phyloP scores from a whole-genome alignment of 495 filamentous ascomycete genomes.

The Penicillium ucsense region DNA sequence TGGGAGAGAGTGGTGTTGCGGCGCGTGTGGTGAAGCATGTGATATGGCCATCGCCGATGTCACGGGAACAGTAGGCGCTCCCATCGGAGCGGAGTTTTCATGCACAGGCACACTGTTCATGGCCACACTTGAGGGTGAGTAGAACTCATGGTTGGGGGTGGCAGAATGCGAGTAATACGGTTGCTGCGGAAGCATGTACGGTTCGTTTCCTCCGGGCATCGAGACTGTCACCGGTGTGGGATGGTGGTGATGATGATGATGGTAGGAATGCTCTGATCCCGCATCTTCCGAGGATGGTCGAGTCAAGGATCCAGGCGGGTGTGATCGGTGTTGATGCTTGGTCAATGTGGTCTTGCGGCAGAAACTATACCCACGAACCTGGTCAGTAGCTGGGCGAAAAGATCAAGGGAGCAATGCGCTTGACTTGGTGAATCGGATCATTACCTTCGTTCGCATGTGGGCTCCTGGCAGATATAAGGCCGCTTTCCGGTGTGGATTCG shows the following conservation, averaged over 20 bases:
- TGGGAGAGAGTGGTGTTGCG: slow-evolving; percentile 16
- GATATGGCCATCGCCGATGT: slow-evolving; percentile 24
- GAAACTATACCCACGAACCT: slow-evolving; percentile 44
- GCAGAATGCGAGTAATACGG: slow-evolving; percentile 29
- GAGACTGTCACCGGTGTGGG: slow-evolving; percentile 21
- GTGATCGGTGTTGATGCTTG: slow-evolving; percentile 66
- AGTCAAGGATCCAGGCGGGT: slow-evolving; percentile 48
- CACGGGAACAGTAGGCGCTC: slow-evolving; percentile 22
- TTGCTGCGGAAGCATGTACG: slow-evolving; percentile 32
- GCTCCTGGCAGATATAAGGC: slow-evolving; percentile 72
- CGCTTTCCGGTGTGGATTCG: slow-evolving; percentile 80
- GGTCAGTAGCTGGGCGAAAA: neutral
- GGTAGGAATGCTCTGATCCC: slow-evolving; percentile 32
- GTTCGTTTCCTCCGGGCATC: slow-evolving; percentile 26
- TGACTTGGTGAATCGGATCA: slow-evolving; percentile 1
- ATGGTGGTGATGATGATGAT: slow-evolving; percentile 17
- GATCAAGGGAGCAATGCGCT: neutral
- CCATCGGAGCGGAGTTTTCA: slow-evolving; percentile 20
- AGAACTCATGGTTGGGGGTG: slow-evolving; percentile 31
- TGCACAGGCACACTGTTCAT: slow-evolving; percentile 25
- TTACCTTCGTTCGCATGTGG: slow-evolving; percentile 74
- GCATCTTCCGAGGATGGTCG: slow-evolving; percentile 35
- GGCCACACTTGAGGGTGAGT: slow-evolving; percentile 25
- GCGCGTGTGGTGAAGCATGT: slow-evolving; percentile 27
- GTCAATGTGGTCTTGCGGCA: slow-evolving; percentile 84